Conservation (phyloP, 352 stramenopile species). For the Pythium aphanidermatum region DNA sequence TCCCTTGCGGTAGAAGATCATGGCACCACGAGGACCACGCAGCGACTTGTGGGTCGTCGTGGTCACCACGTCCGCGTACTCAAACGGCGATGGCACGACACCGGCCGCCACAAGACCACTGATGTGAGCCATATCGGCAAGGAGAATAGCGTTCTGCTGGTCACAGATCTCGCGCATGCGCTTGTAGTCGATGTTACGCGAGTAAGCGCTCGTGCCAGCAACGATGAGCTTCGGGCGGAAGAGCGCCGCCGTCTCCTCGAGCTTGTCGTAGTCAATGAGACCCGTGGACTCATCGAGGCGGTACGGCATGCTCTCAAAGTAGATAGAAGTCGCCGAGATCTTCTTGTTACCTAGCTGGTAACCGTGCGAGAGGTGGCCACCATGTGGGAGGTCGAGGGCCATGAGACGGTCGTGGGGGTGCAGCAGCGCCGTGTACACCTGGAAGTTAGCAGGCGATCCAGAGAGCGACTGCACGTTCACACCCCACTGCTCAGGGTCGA, state of each 20-base stretch:
- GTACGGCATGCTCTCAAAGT: conserved; percentile 99
- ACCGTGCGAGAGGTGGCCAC: conserved; percentile 98
- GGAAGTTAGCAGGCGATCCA: conserved; percentile 98
- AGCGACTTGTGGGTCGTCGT: conserved; percentile 99
- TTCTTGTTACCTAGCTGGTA: conserved; percentile 99
- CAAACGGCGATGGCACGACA: conserved; percentile 97
- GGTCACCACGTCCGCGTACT: conserved; percentile 98
- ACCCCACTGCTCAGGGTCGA: conserved; percentile 95
- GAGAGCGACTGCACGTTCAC: conserved; percentile 98
- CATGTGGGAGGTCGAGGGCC: conserved; percentile 97
- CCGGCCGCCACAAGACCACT: conserved; percentile 95
- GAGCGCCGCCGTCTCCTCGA: conserved; percentile 92
- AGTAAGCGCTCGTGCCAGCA: conserved; percentile 97
- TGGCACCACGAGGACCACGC: conserved; percentile 96
- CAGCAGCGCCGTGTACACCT: conserved; percentile 98
- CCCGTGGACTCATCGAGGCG: conserved; percentile 95
- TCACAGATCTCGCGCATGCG: conserved; percentile 96
- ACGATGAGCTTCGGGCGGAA: conserved; percentile 98
- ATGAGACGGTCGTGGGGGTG: conserved; percentile 99
- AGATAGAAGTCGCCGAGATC: conserved; percentile 98
- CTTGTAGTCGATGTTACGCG: conserved; percentile 98
- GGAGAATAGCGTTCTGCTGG: conserved; percentile 92
- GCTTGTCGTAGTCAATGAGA: conserved; percentile 98
- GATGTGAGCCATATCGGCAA: conserved; percentile 99
- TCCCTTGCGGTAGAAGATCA: conserved; percentile 99